Evolutionary conservation across 352 stramenopile species (phyloP), one percentile per base, ranked within the genome.

Genomic region (Phytophthora citricola): DNA sequence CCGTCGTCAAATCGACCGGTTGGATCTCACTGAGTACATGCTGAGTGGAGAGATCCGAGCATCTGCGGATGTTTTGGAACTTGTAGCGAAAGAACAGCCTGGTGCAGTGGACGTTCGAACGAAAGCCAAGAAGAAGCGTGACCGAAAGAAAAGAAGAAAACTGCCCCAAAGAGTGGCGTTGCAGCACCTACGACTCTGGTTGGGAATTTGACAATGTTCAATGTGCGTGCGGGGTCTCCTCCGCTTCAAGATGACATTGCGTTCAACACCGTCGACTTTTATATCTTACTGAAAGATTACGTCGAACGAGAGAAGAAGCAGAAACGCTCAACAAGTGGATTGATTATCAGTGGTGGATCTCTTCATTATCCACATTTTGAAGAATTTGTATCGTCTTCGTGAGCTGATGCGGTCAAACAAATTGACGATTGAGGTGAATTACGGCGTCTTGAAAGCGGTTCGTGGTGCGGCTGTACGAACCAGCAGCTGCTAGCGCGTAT

Each of bases 151-250:
- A 63, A 69, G 26, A 57, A 69, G 14, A 48, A 41, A 43, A 11
- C n/a, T 12, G 26, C 40, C 2, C 10, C 22, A 10, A 47, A 36
- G 44, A 39, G n/a, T 46, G 27, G 8, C 2, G 1, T 2, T 10
- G 31, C 34, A 29, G 27, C 40, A 34, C 5, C 32, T 14, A 32
- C 3, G 6, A 24, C 22, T 1, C 17, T 56, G 15, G 56, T 68
- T 63, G 66, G 66, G 3, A 75, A 47, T 43, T 41, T 71, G 10
- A 67, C 66, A 3, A 75, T 71, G 55, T 71, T 62, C 22, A 75
- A 67, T 54, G 66, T 67, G 54, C 66, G 61, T 54, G 4, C 41
- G 7, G 43, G 34, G 5, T 24, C 55, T 0, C 66, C 66, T 7
- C 61, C 54, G 22, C 47, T 71, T 0, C 3, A 63, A 26, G 55